These are phyloP conservation scores for Acacia crassicarpa DNA, from an alignment of 306 rosid genomes.

Conservation along the genomic window DNA sequence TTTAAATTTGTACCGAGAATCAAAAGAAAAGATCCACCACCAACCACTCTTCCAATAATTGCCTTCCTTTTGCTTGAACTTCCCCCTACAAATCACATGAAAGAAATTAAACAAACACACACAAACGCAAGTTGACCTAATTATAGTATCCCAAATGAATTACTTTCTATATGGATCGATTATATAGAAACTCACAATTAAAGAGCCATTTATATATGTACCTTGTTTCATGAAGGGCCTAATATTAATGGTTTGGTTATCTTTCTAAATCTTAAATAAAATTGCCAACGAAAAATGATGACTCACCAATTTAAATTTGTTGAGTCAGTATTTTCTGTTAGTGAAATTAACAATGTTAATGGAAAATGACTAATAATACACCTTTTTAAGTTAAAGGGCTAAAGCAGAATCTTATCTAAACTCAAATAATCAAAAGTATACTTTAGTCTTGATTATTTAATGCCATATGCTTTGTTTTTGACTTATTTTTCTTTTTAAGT, in stretches of 20 bases:
- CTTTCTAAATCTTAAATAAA: background rate
- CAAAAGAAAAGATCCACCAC: constrained; percentile 42
- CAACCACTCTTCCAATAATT: constrained; percentile 60
- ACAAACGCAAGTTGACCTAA: background rate
- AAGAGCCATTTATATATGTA: background rate
- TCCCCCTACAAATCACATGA: constrained; percentile 17
- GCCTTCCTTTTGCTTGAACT: constrained; percentile 44
- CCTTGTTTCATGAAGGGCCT: constrained; percentile 40
- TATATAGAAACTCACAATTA: background rate
- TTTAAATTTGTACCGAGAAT: background rate
- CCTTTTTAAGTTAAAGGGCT: too few relatives aligned
- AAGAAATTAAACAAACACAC: background rate
- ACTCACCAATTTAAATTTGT: too few relatives aligned
- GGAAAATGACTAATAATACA: too few relatives aligned
- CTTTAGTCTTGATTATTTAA: too few relatives aligned
- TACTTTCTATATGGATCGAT: background rate
- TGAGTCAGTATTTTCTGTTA: too few relatives aligned
- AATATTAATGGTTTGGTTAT: constrained; percentile 47
- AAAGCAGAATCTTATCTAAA: too few relatives aligned
- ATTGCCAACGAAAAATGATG: too few relatives aligned
- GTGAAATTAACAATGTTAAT: too few relatives aligned
- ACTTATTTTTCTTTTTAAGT: background rate
- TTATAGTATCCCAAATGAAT: background rate
- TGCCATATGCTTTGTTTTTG: too few relatives aligned
- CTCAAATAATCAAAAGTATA: too few relatives aligned